Base-by-base conservation (phyloP, 805 yeast species). In the Yarrowia sp. region DNA sequence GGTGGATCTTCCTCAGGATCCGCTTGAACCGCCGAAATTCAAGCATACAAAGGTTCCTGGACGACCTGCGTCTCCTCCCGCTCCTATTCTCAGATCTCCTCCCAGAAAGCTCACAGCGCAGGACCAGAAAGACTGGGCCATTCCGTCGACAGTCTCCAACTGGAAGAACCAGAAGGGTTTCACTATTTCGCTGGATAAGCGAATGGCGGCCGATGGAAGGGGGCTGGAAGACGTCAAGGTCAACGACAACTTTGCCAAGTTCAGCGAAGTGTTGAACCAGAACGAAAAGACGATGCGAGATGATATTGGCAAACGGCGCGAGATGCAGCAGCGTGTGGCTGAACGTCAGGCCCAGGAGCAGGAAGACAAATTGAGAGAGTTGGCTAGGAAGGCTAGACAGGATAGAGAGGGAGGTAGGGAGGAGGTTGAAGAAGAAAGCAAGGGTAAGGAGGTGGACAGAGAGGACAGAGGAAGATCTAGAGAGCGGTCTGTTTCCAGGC, bases 131-230 rank as follows among this genome's bases (percentile, higher is more conserved):
- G 81, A 83, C 67, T 93, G 98, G 97, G 81, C 82, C 54, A 91
- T 95, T 32, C 98, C 98, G 0, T 86, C 96, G 0, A 90, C 96
- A 0, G 83, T 93, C 0, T 93, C 98, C 0, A 91, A 90, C 74
- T 95, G 98, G 98, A 92, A 92, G 74, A 95, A 95, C 74, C 90
- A 92, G 17, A 88, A 89, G 69, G 98, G 98, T 1, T 90, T 85
- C 72, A 85, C 96, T 0, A 86, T 92, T 49, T 85, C 88, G 0
- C 75, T 92, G 43, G 96, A 92, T 64, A 89, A 88, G 71, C 79
- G 98, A 66, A 78, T 90, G 64, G 87, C 87, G 1, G 81, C 82
- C 14, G 81, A 79, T 64, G 80, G 80, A 0, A 76, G 80, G 2
- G 74, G 77, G 0, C 67, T 71, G 28, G 71, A 73, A 36, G 76